Evolutionary conservation across 2,329 filamentous ascomycete species (phyloP).

Genomic region (Leptographium procerum): DNA sequence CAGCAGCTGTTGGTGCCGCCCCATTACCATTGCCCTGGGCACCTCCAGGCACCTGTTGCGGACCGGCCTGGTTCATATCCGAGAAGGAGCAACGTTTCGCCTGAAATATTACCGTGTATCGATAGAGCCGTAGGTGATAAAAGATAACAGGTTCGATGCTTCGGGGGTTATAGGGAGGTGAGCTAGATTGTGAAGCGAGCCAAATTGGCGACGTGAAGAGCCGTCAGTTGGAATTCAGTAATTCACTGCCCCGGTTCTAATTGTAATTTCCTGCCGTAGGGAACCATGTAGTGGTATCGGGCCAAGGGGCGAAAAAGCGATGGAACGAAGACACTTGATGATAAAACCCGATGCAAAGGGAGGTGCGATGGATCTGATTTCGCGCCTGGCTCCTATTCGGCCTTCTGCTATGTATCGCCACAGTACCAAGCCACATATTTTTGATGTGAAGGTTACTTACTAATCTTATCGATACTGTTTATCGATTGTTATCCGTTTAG

Average conservation of each 20-base stretch:
- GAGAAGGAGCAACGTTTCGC: background rate
- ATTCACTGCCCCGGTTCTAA: background rate
- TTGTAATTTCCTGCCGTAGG: background rate
- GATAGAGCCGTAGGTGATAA: background rate
- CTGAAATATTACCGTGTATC: background rate
- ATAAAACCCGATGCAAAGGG: background rate
- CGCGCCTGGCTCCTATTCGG: background rate
- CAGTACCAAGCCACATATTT: background rate
- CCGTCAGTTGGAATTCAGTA: background rate
- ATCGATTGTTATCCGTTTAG: too few relatives aligned
- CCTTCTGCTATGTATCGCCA: background rate
- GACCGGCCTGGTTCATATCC: constrained; percentile 8
- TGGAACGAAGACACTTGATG: background rate
- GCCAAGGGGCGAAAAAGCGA: background rate
- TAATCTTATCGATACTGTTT: too few relatives aligned
- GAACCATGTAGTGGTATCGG: background rate
- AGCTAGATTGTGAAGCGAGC: background rate
- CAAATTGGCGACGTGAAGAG: background rate
- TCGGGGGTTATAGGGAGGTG: background rate
- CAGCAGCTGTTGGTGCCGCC: background rate
- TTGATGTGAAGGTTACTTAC: background rate
- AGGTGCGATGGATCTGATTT: background rate
- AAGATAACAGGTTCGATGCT: background rate
- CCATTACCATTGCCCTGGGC: constrained; percentile 7
- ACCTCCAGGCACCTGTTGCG: constrained; percentile 5